These are phyloP conservation scores for Dactylellina sp. DNA, from an alignment of 2,329 filamentous ascomycete genomes.

Conservation along the genomic window DNA sequence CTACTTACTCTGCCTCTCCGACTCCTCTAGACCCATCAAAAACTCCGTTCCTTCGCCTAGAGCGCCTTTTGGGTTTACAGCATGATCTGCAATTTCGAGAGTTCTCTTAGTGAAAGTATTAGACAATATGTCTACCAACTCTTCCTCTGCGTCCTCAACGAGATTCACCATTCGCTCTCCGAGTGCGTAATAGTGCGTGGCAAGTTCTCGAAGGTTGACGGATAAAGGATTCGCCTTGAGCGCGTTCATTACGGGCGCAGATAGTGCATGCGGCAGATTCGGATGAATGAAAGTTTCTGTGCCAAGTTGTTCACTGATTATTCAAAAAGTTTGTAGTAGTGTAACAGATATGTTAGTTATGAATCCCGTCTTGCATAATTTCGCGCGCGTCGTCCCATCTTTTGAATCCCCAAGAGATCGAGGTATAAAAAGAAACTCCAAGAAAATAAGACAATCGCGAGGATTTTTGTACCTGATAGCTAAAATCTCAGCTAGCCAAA, in stretches of 20 bases:
- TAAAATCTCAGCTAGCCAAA: slow-evolving; percentile 96
- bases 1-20: slow-evolving; percentile 74
- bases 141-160: slow-evolving; percentile 82
- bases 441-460: not conserved
- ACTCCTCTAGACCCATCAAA: slow-evolving; percentile 87
- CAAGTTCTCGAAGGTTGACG: slow-evolving; percentile 84
- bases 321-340: slow-evolving; percentile 56
- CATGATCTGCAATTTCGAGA: slow-evolving; percentile 86
- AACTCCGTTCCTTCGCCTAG: slow-evolving; percentile 78
- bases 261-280: slow-evolving; percentile 79
- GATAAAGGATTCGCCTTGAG: slow-evolving; percentile 89
- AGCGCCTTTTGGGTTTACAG: slow-evolving; percentile 82
- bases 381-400: slow-evolving; percentile 36
- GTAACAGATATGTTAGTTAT: slow-evolving; percentile 58
- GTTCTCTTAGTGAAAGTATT: slow-evolving; percentile 85
- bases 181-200: slow-evolving; percentile 87
- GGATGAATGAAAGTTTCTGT: slow-evolving; percentile 77
- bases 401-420: not conserved
- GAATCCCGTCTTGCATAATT: slow-evolving; percentile 1
- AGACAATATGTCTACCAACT: slow-evolving; percentile 77
- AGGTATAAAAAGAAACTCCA: slow-evolving; percentile 8
- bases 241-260: slow-evolving; percentile 84
- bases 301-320: slow-evolving; percentile 64
- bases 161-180: slow-evolving; percentile 87
- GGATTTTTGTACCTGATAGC: slow-evolving; percentile 69